Conservation (phyloP, 129 eudicot genomes). For the Solidago caesia region DNA sequence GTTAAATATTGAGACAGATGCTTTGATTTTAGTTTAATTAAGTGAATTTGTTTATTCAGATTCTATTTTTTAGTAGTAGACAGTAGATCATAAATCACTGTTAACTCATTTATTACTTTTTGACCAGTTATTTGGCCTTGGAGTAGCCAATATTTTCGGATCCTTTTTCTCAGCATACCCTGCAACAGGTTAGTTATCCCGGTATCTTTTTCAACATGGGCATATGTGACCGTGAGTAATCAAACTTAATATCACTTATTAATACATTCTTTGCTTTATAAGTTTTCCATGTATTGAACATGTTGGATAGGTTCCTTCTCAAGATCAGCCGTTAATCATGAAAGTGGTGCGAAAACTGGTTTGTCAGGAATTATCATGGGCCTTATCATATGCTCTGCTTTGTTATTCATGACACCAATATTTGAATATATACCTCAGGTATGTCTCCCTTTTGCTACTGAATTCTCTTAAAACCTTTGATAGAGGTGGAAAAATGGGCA, state of each 20-base stretch:
- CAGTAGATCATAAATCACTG: neutral
- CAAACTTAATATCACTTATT: slow-evolving; percentile 7
- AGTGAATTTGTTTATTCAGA: neutral
- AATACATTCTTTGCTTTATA: slow-evolving; percentile 9
- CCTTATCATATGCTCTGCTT: slow-evolving; percentile 70
- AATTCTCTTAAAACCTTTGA: neutral
- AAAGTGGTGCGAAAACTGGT: slow-evolving; percentile 99
- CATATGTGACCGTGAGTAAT: neutral
- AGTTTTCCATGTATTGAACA: slow-evolving; percentile 22
- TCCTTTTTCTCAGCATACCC: slow-evolving; percentile 91
- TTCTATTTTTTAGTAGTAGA: slow-evolving; percentile 14
- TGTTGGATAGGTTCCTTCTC: slow-evolving; percentile 81
- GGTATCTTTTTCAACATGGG: neutral
- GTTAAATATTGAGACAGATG: neutral
- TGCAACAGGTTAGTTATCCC: slow-evolving; percentile 71
- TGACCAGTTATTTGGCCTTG: slow-evolving; percentile 93
- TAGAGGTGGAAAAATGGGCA: neutral
- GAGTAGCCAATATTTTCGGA: slow-evolving; percentile 85
- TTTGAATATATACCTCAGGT: slow-evolving; percentile 97
- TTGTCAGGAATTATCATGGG: slow-evolving; percentile 84
- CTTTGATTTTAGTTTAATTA: neutral
- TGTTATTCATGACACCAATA: slow-evolving; percentile 81
- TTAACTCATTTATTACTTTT: slow-evolving; percentile 22
- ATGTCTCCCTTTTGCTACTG: slow-evolving; percentile 14
- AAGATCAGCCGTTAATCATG: slow-evolving; percentile 97